Percentiles rank a stretch among this genome's conserved stretches.
These are phyloP conservation scores for Bryoerythrophyllum caledonicum DNA, from an alignment of 225 moss, liverwort and hornwort genomes.

Conservation along the genomic window DNA sequence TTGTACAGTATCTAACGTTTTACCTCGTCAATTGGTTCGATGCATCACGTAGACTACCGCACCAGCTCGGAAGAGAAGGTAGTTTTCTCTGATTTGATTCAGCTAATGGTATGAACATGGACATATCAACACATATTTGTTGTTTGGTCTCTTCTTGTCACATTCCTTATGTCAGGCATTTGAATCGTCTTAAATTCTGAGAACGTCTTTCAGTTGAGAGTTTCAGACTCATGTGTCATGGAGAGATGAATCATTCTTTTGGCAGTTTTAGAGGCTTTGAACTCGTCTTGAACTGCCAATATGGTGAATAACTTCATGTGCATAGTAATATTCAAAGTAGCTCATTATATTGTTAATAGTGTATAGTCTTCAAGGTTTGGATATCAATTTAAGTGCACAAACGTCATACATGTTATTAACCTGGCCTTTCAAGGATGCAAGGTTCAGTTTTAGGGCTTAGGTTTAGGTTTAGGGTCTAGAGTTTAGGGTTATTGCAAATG, in stretches of 20 bases:
- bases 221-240: background rate
- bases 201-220: background rate
- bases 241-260: too few species aligned
- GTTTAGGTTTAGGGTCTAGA: too few species aligned
- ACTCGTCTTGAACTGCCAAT: background rate
- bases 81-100: background rate
- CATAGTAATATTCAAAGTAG: too few species aligned
- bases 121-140: too few species aligned
- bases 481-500: too few species aligned
- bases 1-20: background rate
- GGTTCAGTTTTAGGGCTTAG: too few species aligned
- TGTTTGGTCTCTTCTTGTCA: background rate
- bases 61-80: background rate
- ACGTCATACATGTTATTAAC: too few species aligned
- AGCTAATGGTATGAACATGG: background rate
- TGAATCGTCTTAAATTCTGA: background rate
- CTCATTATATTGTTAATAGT: background rate
- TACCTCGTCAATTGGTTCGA: background rate
- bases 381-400: too few species aligned
- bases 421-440: too few species aligned
- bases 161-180: background rate
- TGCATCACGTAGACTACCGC: background rate
- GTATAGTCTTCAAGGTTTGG: too few species aligned
- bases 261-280: too few species aligned
- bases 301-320: background rate